Evolutionary conservation across 805 yeast species (phyloP).

Genomic region (Priceomyces carsonii): DNA sequence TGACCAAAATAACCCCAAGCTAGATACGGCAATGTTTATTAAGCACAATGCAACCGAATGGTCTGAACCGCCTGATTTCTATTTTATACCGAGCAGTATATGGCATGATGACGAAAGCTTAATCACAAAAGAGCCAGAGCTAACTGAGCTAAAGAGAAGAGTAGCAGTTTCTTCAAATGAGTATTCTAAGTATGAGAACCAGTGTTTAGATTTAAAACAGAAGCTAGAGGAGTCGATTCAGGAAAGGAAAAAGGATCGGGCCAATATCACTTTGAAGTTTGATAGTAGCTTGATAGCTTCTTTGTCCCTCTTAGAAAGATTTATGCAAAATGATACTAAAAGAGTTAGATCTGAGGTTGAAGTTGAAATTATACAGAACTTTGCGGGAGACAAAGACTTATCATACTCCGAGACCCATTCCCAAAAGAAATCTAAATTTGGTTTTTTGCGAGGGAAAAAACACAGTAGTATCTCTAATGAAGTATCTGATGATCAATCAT

Average conservation of each 20-base stretch:
- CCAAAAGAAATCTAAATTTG: conserved; percentile 57
- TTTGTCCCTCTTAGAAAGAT: conserved; percentile 54
- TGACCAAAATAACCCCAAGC: conserved; percentile 65
- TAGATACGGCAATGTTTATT: conserved; percentile 88
- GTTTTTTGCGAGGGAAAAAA: conserved; percentile 45
- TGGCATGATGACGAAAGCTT: conserved; percentile 96
- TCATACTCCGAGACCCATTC: conserved; percentile 53
- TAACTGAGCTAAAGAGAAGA: conserved; percentile 53
- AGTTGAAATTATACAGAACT: conserved; percentile 84
- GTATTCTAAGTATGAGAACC: conserved; percentile 40
- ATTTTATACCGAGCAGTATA: conserved; percentile 82
- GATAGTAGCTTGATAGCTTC: conserved; percentile 57
- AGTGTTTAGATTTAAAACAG: conserved; percentile 51
- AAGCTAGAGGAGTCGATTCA: conserved; percentile 45
- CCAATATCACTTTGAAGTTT: conserved; percentile 47
- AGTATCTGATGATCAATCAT: conserved; percentile 28
- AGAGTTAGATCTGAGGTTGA: conserved; percentile 82
- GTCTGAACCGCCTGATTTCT: conserved; percentile 85
- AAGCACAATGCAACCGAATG: conserved; percentile 78
- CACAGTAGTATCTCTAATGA: conserved; percentile 12
- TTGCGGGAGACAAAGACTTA: conserved; percentile 74
- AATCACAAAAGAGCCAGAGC: conserved; percentile 56
- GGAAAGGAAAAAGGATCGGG: conserved; percentile 34
- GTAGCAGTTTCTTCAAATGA: conserved; percentile 42
- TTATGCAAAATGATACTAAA: conserved; percentile 69